Evolutionary conservation across 2,329 filamentous ascomycete species (phyloP).

Genomic region (Didymella lethalis): DNA sequence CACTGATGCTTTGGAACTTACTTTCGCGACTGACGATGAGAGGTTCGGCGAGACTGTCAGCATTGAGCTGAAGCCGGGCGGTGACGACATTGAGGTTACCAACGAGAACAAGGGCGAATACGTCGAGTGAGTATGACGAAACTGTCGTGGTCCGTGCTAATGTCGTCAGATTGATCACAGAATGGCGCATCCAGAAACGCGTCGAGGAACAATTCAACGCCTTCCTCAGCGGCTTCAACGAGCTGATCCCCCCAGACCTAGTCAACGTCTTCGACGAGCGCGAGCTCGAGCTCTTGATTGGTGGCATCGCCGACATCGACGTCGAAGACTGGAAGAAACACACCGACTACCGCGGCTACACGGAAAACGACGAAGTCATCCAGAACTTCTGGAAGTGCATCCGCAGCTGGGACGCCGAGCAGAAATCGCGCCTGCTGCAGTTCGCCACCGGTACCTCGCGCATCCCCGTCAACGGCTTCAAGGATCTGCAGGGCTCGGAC

Average conservation of each 20-base stretch:
- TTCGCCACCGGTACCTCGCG: slow-evolving; percentile 97
- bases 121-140: slow-evolving; percentile 72
- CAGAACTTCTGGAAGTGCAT: slow-evolving; percentile 99
- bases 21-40: slow-evolving; percentile 97
- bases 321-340: slow-evolving; percentile 99
- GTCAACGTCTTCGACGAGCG: slow-evolving; percentile 99
- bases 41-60: slow-evolving; percentile 93
- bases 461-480: slow-evolving; percentile 99
- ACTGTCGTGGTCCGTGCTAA: slow-evolving; percentile 26
- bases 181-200: slow-evolving; percentile 99
- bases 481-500: slow-evolving; percentile 96
- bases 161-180: slow-evolving; percentile 77
- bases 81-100: slow-evolving; percentile 91
- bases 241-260: slow-evolving; percentile 93
- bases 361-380: slow-evolving; percentile 95
- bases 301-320: slow-evolving; percentile 99
- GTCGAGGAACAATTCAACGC: slow-evolving; percentile 98
- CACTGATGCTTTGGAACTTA: slow-evolving; percentile 90
- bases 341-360: slow-evolving; percentile 98
- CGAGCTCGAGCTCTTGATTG: slow-evolving; percentile 93
- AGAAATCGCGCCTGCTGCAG: slow-evolving; percentile 94
- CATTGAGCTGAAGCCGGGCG: slow-evolving; percentile 90
- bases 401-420: slow-evolving; percentile 95
- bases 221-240: slow-evolving; percentile 96
- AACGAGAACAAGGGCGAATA: slow-evolving; percentile 99